These are phyloP conservation scores for Fraxinus dipetala DNA, from an alignment of 305 asterid genomes.

Conservation along the genomic window DNA sequence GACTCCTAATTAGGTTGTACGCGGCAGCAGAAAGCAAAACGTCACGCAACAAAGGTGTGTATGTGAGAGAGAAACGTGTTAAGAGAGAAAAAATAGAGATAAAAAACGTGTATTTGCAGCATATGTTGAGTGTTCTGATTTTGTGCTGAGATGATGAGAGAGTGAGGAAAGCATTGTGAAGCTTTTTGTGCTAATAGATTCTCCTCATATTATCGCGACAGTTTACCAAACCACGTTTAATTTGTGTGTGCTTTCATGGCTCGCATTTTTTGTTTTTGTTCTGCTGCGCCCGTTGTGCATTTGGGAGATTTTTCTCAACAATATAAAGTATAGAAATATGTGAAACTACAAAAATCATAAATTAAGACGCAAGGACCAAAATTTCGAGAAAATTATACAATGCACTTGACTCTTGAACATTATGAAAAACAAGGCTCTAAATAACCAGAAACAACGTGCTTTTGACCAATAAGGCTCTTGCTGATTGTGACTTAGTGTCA, in stretches of 20 bases:
- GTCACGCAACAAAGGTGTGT: background rate
- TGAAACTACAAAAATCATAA: background rate
- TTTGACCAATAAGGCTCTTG: background rate
- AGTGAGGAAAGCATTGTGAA: background rate
- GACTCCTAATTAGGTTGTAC: background rate
- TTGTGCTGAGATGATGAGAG: background rate
- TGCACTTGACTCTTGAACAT: background rate
- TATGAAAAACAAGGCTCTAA: background rate
- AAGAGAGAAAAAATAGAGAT: background rate
- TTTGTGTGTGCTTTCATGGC: background rate
- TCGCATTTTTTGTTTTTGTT: background rate
- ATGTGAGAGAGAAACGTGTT: background rate
- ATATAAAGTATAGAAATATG: background rate
- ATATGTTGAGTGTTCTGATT: background rate
- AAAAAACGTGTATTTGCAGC: background rate
- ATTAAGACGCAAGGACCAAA: background rate
- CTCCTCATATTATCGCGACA: background rate
- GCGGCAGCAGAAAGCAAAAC: background rate
- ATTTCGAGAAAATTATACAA: background rate
- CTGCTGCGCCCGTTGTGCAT: background rate
- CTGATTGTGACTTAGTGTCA: background rate
- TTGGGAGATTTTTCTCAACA: background rate
- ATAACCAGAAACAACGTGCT: background rate
- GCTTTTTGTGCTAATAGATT: background rate
- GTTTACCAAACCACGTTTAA: background rate